Percentiles rank a stretch among this genome's conserved stretches.
phyloP scores from a whole-genome alignment of 2,329 filamentous ascomycete genomes.

The Xylariaceae sp. region DNA sequence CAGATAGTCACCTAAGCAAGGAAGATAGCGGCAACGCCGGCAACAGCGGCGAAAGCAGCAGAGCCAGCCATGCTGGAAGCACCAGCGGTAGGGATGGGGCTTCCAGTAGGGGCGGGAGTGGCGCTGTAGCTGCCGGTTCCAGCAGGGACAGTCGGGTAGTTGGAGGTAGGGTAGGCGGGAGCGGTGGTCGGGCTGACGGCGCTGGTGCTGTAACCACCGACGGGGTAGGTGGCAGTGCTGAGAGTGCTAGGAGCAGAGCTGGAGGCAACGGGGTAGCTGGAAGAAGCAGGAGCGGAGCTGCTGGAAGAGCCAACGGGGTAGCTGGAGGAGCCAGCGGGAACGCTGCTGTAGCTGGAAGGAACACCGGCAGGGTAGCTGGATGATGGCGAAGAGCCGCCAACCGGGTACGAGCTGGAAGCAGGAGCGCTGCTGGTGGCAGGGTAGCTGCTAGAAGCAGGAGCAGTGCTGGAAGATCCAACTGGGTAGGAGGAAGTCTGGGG shows the following conservation, averaged over 20 bases:
- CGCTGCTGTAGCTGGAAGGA: conserved; percentile 25
- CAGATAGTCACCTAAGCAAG: conserved; percentile 45
- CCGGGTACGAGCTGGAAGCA: conserved; percentile 13
- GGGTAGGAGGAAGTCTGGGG: not conserved
- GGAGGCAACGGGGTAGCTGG: conserved; percentile 44
- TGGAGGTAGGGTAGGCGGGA: conserved; percentile 16
- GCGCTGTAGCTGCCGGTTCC: conserved; percentile 26
- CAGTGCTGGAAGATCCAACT: not conserved
- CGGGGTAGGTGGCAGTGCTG: conserved; percentile 41
- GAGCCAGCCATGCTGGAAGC: conserved; percentile 52
- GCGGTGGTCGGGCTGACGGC: conserved; percentile 12
- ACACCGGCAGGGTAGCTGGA: conserved; percentile 7
- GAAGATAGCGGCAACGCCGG: conserved; percentile 51
- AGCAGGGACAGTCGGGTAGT: conserved; percentile 12
- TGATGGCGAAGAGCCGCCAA: conserved; percentile 13
- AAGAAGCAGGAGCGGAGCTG: conserved; percentile 23
- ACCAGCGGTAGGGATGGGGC: conserved; percentile 42
- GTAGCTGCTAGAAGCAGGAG: conserved; percentile 1
- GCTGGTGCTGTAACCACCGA: conserved; percentile 27
- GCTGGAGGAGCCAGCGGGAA: conserved; percentile 31
- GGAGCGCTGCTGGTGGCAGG: conserved; percentile 4
- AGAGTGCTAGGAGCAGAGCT: conserved; percentile 27
- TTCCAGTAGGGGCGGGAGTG: conserved; percentile 33
- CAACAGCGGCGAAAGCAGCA: conserved; percentile 50
- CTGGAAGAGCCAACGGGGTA: conserved; percentile 13